Base-by-base conservation (phyloP, 805 yeast genomes). In the Clavispora santaluciae region DNA sequence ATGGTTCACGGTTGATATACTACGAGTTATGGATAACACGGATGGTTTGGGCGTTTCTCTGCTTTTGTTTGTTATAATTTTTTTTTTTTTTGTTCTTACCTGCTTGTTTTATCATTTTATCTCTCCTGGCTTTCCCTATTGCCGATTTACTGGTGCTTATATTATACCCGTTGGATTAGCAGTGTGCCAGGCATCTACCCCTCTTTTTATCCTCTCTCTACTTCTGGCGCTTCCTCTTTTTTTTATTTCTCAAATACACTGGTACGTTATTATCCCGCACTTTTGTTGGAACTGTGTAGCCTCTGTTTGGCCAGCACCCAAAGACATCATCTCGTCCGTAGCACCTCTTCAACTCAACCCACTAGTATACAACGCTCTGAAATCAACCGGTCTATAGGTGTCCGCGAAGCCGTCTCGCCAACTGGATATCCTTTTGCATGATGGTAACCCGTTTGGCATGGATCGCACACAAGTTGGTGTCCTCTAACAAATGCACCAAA, bases 381-480 rank as follows among this genome's bases (percentile, higher is more conserved):
- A n/a, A n/a, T n/a, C n/a, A n/a, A n/a, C n/a, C n/a, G n/a, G n/a
- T n/a, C 35, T 42, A 55, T 22, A 51, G 36, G 36, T 56, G 72
- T 5, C 89, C 90, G 51, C 90, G 72, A 31, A 84, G 77, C 60
- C 91, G 70, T 64, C 93, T 73, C 3, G 93, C 93, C 49, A 85
- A 64, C 55, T 84, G 90, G 45, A 85, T 79, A 57, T 85, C 95
- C 59, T 81, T 83, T 54, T 82, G 85, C 91, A 84, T 85, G 24
- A 85, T 83, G 0, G 95, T 85, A n/a, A 85, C 88, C 51, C 95
- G 64, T 54, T 81, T 83, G 1, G 89, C 90, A 60, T 85, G 93
- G 28, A 85, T 63, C 11, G 93, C 93, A 59, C 87, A 70, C 28
- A 84, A 57, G 51, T 85, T 85, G 3, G 90, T 84, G 56, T 85